Conservation (phyloP, 345 rosid genomes). For the Pistacia atlantica region DNA sequence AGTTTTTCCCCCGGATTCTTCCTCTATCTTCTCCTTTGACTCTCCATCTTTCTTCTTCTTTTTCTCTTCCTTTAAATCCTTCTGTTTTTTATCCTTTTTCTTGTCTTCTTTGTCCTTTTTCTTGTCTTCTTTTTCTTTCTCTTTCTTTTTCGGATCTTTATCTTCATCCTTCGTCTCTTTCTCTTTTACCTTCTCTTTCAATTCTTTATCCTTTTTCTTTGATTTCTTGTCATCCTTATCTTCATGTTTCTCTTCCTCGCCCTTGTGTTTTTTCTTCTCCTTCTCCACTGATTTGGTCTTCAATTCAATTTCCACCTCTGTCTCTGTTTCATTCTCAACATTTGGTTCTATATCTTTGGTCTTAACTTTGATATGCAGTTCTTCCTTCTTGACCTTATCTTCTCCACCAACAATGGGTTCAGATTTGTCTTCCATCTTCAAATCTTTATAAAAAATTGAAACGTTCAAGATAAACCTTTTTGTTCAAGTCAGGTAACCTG, state of each 20-base stretch:
- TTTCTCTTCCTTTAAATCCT: background rate
- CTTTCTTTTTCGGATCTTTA: background rate
- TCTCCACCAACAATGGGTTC: slow-evolving; percentile 29
- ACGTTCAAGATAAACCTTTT: slow-evolving; percentile 19
- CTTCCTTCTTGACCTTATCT: slow-evolving; percentile 54
- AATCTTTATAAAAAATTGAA: slow-evolving; percentile 17
- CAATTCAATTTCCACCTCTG: slow-evolving; percentile 54
- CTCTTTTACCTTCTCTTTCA: slow-evolving; percentile 9
- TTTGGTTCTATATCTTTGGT: slow-evolving; percentile 37
- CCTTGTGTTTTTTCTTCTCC: slow-evolving; percentile 37
- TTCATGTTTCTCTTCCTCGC: slow-evolving; percentile 19
- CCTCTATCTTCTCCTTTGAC: background rate
- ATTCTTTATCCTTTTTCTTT: slow-evolving; percentile 30
- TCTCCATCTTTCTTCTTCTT: background rate
- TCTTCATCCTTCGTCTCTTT: slow-evolving; percentile 17
- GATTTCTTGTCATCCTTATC: slow-evolving; percentile 28
- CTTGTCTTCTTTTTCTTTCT: background rate
- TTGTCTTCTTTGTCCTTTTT: background rate
- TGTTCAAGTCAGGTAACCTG: slow-evolving; percentile 26
- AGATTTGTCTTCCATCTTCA: slow-evolving; percentile 36
- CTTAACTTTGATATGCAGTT: slow-evolving; percentile 55
- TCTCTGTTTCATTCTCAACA: slow-evolving; percentile 35
- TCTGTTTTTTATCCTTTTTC: slow-evolving; percentile 4
- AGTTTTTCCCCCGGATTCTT: background rate
- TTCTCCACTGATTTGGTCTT: slow-evolving; percentile 62